Conservation (phyloP, 179 eudicot genomes). For the Beta macrorhiza region DNA sequence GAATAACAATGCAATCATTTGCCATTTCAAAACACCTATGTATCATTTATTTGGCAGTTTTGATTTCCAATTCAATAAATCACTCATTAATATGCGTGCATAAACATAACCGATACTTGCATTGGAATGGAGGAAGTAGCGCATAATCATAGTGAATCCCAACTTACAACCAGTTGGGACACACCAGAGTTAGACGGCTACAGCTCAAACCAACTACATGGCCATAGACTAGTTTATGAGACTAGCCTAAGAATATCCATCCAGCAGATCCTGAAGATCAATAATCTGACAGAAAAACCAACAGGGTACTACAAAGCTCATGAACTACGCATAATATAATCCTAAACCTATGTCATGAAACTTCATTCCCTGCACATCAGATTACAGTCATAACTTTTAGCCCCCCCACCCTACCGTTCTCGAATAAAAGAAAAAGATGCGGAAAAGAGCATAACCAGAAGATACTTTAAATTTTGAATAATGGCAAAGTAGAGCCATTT, state of each 20-base stretch:
- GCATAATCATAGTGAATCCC: too few relatives aligned
- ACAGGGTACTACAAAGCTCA: neutral
- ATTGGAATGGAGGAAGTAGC: too few relatives aligned
- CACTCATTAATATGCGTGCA: too few relatives aligned
- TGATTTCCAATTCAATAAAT: too few relatives aligned
- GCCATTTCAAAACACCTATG: too few relatives aligned
- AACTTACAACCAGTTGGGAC: too few relatives aligned
- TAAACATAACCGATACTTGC: too few relatives aligned
- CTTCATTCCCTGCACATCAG: neutral
- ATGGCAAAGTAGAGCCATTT: neutral
- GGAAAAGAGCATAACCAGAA: neutral
- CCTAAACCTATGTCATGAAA: neutral
- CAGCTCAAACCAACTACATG: too few relatives aligned
- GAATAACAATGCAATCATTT: too few relatives aligned
- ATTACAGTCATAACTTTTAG: too few relatives aligned
- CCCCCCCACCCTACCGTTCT: neutral
- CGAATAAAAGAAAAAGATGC: neutral
- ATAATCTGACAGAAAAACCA: neutral
- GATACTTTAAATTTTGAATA: neutral
- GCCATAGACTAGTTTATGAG: neutral
- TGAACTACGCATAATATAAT: neutral
- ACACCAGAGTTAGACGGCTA: too few relatives aligned
- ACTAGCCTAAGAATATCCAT: neutral
- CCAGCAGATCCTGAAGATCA: neutral
- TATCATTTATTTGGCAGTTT: too few relatives aligned